Evolutionary conservation across 2,329 filamentous ascomycete genomes (phyloP).

Genomic region (Beauveria scarabaeidicola): DNA sequence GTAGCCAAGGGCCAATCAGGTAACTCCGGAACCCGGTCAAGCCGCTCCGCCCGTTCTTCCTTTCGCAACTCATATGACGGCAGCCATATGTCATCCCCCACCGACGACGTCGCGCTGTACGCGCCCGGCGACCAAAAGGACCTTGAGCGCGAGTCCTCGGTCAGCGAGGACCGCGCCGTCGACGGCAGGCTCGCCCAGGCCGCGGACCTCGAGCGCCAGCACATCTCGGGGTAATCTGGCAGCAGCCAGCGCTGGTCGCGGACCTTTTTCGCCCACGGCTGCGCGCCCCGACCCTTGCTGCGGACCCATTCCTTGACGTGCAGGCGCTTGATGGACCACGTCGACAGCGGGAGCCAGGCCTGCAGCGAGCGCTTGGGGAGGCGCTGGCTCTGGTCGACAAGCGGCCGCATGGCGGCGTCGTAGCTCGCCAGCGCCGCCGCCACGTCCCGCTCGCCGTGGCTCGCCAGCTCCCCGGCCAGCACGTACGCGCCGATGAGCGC

Average conservation of each 20-base stretch:
- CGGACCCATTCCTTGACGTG: constrained; percentile 7
- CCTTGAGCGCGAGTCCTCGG: not conserved
- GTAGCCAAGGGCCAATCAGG: not conserved
- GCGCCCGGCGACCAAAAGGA: not conserved
- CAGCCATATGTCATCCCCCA: constrained; percentile 2
- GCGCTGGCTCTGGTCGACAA: not conserved
- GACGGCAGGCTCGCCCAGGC: not conserved
- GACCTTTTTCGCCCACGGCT: constrained; percentile 2
- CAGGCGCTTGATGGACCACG: constrained; percentile 4
- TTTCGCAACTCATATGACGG: not conserved
- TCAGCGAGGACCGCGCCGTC: constrained; percentile 1
- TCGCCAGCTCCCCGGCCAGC: constrained; percentile 6
- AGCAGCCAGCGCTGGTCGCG: constrained; percentile 1
- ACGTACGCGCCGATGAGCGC: constrained; percentile 10
- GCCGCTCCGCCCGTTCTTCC: not conserved
- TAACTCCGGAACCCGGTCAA: not conserved
- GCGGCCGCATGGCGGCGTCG: not conserved
- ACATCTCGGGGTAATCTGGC: constrained; percentile 10
- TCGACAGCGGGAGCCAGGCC: constrained; percentile 4
- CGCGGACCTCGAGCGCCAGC: constrained; percentile 11
- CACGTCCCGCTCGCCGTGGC: not conserved
- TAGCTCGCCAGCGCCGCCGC: not conserved
- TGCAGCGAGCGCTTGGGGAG: constrained; percentile 2
- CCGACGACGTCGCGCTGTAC: not conserved
- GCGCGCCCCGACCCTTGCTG: not conserved